Conservation (phyloP, 345 rosid genomes). For the Chamaenerion angustifolium region DNA sequence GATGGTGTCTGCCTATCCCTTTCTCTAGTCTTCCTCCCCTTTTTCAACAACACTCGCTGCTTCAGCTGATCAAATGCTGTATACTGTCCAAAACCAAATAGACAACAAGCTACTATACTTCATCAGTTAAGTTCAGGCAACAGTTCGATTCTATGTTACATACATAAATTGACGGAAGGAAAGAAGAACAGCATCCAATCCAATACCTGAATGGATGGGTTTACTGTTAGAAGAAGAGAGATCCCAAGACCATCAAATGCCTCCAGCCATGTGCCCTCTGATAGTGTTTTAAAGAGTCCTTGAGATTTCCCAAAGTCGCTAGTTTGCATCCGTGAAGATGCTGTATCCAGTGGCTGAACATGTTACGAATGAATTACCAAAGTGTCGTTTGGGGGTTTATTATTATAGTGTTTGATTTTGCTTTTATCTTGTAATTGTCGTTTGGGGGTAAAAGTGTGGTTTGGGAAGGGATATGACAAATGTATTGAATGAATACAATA, state of each 20-base stretch:
- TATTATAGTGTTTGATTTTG: too few relatives aligned
- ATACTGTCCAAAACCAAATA: conserved; percentile 37
- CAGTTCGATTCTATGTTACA: too few relatives aligned
- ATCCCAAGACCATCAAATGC: conserved; percentile 89
- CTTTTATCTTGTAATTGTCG: too few relatives aligned
- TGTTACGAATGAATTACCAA: too few relatives aligned
- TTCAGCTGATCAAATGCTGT: conserved; percentile 94
- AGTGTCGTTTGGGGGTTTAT: too few relatives aligned
- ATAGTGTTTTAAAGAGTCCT: conserved; percentile 76
- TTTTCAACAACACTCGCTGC: conserved; percentile 35
- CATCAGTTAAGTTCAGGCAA: too few relatives aligned
- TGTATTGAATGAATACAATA: conserved; percentile 8
- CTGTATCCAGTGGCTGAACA: conserved; percentile 82
- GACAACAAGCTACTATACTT: neutral
- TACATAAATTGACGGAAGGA: too few relatives aligned
- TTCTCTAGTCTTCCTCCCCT: conserved; percentile 14
- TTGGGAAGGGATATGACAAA: too few relatives aligned
- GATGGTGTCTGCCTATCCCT: conserved; percentile 13
- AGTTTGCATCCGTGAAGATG: conserved; percentile 94
- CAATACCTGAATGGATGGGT: conserved; percentile 85
- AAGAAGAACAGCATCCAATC: too few relatives aligned
- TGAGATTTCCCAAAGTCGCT: conserved; percentile 86
- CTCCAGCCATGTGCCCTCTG: conserved; percentile 53
- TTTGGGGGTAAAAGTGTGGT: too few relatives aligned
- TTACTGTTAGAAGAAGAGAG: conserved; percentile 79